Base-by-base conservation (phyloP, 345 rosid genomes). In the Populus nigra region DNA sequence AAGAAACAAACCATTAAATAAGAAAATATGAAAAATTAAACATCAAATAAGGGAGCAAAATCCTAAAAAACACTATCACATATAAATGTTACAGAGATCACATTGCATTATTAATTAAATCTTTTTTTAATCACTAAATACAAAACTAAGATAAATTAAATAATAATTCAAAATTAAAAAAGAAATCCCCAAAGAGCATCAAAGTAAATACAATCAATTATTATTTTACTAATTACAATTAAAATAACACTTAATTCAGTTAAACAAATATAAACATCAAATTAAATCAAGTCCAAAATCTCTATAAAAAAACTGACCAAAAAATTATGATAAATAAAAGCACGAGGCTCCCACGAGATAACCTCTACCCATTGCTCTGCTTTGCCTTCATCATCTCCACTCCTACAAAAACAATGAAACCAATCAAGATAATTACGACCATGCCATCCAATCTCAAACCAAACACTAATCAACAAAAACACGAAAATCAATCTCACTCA, bases 341-440 rank as follows among this genome's bases (percentile, higher is more conserved):
- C 97, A 69, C 96, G 86, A 83, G 99, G 98, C 84, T 93, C 98
- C 97, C 98, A 95, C 0, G 96, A 95, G 84, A 95, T 88, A 50
- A 93, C 86, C 81, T 95, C 98, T 35, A 86, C 94, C 98, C 96
- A 92, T 67, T 81, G 90, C 82, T 90, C 94, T 23, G 78, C 85
- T 82, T 78, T 79, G 65, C 84, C 87, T 27, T 83, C 93, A 76
- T 85, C 93, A 13, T 61, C 88, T 5, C 74, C 90, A 25, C 75
- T 80, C 69, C 90, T 87, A 73, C 69, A 75, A 62, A 31, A 78
- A 61, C 65, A 69, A 15, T 20, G 53, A 78, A 62, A 47, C 12
- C 31, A 74, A 38, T 4, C 76, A 55, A 49, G 39, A 33, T 16
- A 9, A 59, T 23, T 43, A 76, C 22, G 78, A 72, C 69, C 86